Evolutionary conservation across 192 early-diverging fungal species (phyloP), one percentile per base, ranked within the genome.

Genomic region (Haplosporangium gracile): DNA sequence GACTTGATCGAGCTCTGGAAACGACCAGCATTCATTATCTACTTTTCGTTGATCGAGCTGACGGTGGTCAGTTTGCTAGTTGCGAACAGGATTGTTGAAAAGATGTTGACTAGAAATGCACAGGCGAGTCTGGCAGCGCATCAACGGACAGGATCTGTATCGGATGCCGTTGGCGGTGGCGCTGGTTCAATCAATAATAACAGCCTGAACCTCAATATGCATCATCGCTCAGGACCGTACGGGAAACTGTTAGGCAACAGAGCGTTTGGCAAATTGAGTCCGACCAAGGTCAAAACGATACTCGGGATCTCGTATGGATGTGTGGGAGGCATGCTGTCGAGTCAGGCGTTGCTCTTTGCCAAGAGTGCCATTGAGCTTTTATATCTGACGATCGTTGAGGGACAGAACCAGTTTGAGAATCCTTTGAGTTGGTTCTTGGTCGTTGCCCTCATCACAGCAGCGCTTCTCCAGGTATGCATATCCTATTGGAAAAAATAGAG

Each of bases 351-450:
- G 73, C 78, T 96, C 72, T 94, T 95, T 84, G 95, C 95, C 65
- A 96, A 96, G 76, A 95, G 93, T 68, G 95, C 95, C 4, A 91
- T 95, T 24, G 95, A 95, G 34, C 88, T 96, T 74, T 75, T 96
- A n/a, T 82, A 93, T 5, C 80, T 95, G 39, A 93, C 92, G 0
- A 76, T 93, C 22, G 53, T 90, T 26, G 70, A 86, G 22, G 89
- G 93, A 24, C 65, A 91, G 73, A 95, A 95, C 80, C 95, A 95
- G 75, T 92, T 96, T 65, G 91, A 92, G 38, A 90, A 92, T 75
- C 92, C 94, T 40, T 82, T 96, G 68, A 94, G 94, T 10, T 90
- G 94, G 90, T 90, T 95, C 42, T 88, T 96, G 29, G 92, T 95
- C 24, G 63, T 77, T 36, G 92, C 92, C 26, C 88, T 95, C 45